Percentiles rank a stretch among this genome's conserved stretches.
Evolutionary conservation across 2,329 filamentous ascomycete species (phyloP).

Genomic region (Fusarium lyarnte): DNA sequence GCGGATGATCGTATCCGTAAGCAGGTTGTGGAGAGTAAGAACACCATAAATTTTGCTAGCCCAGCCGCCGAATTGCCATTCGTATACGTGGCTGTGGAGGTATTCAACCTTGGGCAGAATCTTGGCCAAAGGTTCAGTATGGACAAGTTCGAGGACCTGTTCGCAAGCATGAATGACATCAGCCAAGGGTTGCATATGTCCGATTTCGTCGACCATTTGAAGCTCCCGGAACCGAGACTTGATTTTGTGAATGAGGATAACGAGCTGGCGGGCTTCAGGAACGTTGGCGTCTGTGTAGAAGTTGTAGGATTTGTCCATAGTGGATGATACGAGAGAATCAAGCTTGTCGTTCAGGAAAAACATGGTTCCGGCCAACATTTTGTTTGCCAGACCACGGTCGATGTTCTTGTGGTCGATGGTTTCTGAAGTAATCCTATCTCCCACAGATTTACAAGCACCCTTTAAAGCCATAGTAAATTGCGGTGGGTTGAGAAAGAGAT

Average conservation of each 20-base stretch:
- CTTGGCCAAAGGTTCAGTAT: conserved; percentile 86
- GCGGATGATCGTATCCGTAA: conserved; percentile 83
- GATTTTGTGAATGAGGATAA: conserved; percentile 74
- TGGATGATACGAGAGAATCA: conserved; percentile 51
- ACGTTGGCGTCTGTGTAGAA: conserved; percentile 90
- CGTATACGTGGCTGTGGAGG: conserved; percentile 83
- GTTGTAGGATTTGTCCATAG: conserved; percentile 69
- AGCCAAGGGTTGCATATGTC: conserved; percentile 77
- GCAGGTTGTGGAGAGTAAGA: conserved; percentile 73
- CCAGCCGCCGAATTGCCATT: conserved; percentile 90
- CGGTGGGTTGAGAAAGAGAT: conserved; percentile 58
- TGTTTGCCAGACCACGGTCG: conserved; percentile 55
- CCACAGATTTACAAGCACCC: conserved; percentile 56
- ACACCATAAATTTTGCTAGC: conserved; percentile 83
- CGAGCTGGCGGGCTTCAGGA: conserved; percentile 76
- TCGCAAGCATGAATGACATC: conserved; percentile 82
- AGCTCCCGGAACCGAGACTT: conserved; percentile 78
- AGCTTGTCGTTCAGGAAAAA: conserved; percentile 72
- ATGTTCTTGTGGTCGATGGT: conserved; percentile 42
- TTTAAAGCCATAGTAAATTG: conserved; percentile 55
- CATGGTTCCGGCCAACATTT: conserved; percentile 72
- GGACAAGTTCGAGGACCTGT: conserved; percentile 77
- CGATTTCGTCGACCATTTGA: conserved; percentile 70
- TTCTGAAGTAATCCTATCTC: conserved; percentile 49
- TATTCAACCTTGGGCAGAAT: conserved; percentile 89